phyloP scores from a whole-genome alignment of 2,329 filamentous ascomycete species.

The Diaporthe vaccinii region DNA sequence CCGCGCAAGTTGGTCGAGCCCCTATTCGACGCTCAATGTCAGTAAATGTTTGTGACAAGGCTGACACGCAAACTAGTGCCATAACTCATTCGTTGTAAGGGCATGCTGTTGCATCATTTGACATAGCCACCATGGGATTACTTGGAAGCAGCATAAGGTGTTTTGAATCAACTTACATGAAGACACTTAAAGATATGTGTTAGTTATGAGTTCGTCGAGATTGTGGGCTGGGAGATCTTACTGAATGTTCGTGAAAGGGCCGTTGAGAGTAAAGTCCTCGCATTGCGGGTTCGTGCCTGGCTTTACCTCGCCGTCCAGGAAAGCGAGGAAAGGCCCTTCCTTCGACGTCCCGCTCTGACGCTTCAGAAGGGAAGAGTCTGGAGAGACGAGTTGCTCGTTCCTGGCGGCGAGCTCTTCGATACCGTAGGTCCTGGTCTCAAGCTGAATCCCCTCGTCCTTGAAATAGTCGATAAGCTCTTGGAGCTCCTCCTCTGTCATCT shows the following conservation, averaged over 20 bases:
- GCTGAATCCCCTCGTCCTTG: not conserved
- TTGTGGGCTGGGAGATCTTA: not conserved
- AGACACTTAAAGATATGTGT: not conserved
- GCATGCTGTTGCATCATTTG: not conserved
- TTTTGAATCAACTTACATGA: not conserved
- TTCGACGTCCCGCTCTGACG: slow-evolving; percentile 14
- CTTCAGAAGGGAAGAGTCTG: slow-evolving; percentile 1
- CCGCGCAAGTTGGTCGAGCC: slow-evolving; percentile 18
- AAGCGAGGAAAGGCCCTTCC: slow-evolving; percentile 20
- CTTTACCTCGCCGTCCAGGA: slow-evolving; percentile 3
- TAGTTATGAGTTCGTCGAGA: not conserved
- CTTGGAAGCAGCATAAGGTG: not conserved
- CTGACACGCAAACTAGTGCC: not conserved
- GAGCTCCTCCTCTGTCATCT: slow-evolving; percentile 26
- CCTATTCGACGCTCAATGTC: not conserved
- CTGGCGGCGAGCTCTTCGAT: slow-evolving; percentile 10
- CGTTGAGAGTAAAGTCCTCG: slow-evolving; percentile 24
- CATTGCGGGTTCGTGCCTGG: slow-evolving; percentile 4
- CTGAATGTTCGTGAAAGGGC: slow-evolving; percentile 31
- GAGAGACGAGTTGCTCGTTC: slow-evolving; percentile 13
- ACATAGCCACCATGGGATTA: too few relatives aligned
- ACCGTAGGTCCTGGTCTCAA: not conserved
- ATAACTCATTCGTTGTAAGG: not conserved
- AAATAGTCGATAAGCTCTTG: slow-evolving; percentile 8
- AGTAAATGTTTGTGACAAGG: not conserved